Conservation (phyloP, 2,329 filamentous ascomycete species). For the Curvularia eragrostidis region DNA sequence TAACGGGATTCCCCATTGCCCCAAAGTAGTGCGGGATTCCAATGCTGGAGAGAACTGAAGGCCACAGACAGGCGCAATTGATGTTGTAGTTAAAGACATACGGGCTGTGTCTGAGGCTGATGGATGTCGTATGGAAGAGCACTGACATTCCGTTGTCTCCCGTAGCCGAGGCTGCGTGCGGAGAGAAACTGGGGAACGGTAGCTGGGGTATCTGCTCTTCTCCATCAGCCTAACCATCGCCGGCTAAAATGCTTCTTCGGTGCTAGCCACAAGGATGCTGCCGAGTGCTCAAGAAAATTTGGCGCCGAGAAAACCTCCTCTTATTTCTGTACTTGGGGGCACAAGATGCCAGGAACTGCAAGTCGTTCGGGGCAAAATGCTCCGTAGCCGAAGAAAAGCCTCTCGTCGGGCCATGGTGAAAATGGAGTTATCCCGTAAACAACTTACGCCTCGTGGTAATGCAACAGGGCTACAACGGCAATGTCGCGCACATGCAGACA, state of each 20-base stretch:
- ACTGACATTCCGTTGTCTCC: slow-evolving; percentile 3
- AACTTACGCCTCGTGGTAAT: background rate
- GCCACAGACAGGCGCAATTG: background rate
- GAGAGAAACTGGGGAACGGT: slow-evolving; percentile 10
- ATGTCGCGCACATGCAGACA: background rate
- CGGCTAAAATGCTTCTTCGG: slow-evolving; percentile 14
- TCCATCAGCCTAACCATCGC: background rate
- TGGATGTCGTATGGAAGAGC: background rate
- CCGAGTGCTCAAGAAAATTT: slow-evolving; percentile 8
- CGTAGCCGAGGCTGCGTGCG: slow-evolving; percentile 12
- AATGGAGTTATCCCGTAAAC: background rate
- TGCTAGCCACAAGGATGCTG: background rate
- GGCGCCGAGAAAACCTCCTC: slow-evolving; percentile 10
- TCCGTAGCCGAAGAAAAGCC: background rate
- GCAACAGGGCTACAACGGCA: background rate
- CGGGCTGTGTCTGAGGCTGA: background rate
- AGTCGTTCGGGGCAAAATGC: background rate
- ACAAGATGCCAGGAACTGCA: background rate
- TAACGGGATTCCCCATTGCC: background rate
- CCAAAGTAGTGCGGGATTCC: background rate
- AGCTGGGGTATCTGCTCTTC: slow-evolving; percentile 8
- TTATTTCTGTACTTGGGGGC: background rate
- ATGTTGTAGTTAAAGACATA: background rate
- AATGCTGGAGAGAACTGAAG: background rate
- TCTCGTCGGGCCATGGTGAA: background rate